These are phyloP conservation scores for Fraxinus latifolia DNA, from an alignment of 305 asterid genomes.

Conservation along the genomic window DNA sequence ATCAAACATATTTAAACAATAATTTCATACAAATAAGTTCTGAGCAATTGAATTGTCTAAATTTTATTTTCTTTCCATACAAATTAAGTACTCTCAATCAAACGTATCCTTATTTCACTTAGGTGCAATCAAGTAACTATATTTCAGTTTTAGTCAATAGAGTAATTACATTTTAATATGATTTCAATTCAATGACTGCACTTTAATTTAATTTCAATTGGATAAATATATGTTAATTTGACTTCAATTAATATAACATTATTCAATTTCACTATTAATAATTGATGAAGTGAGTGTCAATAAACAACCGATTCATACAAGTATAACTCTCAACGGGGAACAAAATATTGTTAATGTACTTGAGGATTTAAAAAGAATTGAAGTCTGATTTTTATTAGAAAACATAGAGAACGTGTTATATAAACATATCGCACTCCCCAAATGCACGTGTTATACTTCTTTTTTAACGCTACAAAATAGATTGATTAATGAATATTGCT, in stretches of 20 bases:
- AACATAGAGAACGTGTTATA: background rate
- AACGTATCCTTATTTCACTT: background rate
- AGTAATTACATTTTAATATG: background rate
- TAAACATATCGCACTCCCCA: background rate
- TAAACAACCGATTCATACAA: background rate
- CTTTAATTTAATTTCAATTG: background rate
- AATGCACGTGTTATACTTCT: background rate
- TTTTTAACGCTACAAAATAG: background rate
- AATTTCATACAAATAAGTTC: no score
- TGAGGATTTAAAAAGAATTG: background rate
- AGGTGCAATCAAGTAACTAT: background rate
- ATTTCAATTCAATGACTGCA: background rate
- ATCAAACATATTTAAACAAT: no score
- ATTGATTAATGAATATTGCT: background rate
- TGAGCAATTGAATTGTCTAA: no score
- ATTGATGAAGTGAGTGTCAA: background rate
- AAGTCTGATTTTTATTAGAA: background rate
- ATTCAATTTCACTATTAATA: background rate
- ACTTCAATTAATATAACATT: background rate
- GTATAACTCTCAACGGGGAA: background rate
- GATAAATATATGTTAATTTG: no score
- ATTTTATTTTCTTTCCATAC: no score
- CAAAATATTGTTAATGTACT: background rate
- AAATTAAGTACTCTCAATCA: no score
- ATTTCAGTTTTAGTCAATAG: background rate